Evolutionary conservation across 192 early-diverging fungal genomes (phyloP).

Genomic region (Coemansia sp.): DNA sequence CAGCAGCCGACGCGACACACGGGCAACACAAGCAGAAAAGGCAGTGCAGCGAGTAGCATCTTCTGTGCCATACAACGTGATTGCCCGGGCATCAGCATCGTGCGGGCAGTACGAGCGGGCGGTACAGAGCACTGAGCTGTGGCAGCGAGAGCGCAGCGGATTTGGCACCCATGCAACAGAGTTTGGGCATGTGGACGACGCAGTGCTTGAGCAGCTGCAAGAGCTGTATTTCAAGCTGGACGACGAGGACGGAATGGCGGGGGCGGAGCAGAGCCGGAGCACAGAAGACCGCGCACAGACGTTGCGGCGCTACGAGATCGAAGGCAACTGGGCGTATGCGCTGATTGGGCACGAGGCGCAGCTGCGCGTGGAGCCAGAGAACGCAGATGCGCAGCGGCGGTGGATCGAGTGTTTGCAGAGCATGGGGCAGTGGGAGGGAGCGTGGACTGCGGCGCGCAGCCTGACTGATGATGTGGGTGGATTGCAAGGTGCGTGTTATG

Average conservation of each 20-base stretch:
- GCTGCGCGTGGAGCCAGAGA: slow-evolving; percentile 31
- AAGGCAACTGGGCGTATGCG: slow-evolving; percentile 52
- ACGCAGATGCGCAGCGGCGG: slow-evolving; percentile 28
- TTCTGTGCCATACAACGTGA: slow-evolving; percentile 12
- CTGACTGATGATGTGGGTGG: slow-evolving; percentile 9
- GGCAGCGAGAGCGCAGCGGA: slow-evolving; percentile 20
- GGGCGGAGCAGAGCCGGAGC: slow-evolving; percentile 38
- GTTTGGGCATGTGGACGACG: slow-evolving; percentile 39
- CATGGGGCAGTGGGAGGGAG: slow-evolving; percentile 54
- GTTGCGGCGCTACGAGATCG: slow-evolving; percentile 45
- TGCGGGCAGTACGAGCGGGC: slow-evolving; percentile 48
- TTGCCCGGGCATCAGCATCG: slow-evolving; percentile 32
- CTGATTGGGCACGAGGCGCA: slow-evolving; percentile 52
- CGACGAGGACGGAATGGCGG: slow-evolving; percentile 46
- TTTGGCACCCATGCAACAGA: slow-evolving; percentile 25
- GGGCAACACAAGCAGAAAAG: slow-evolving; percentile 23
- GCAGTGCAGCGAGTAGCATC: slow-evolving; percentile 17
- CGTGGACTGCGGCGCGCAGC: slow-evolving; percentile 46
- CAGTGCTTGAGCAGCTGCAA: slow-evolving; percentile 29
- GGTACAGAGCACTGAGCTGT: slow-evolving; percentile 30
- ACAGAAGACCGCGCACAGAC: slow-evolving; percentile 25
- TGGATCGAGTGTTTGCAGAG: slow-evolving; percentile 50
- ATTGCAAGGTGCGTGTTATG: slow-evolving; percentile 38
- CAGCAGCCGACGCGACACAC: slow-evolving; percentile 22
- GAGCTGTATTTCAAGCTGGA: slow-evolving; percentile 47